These are phyloP conservation scores for Debaryomyces subglobosus DNA, from an alignment of 1,139 yeast genomes.

Conservation along the genomic window DNA sequence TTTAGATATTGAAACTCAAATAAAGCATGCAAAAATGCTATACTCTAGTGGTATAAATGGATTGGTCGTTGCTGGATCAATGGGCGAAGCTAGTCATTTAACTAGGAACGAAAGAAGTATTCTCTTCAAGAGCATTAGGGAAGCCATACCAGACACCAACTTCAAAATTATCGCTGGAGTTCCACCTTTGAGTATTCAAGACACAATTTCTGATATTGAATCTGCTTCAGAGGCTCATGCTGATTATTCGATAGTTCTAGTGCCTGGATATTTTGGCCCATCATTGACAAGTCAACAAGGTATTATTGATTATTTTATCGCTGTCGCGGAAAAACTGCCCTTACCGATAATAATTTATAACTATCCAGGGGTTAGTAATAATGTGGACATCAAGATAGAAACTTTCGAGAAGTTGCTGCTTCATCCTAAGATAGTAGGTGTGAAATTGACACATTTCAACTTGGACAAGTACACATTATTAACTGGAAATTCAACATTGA, in stretches of 20 bases:
- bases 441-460: constrained; percentile 47
- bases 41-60: constrained; percentile 35
- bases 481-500: constrained; percentile 35
- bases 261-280: constrained; percentile 51
- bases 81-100: constrained; percentile 52
- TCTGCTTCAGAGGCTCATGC: constrained; percentile 47
- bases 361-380: constrained; percentile 52
- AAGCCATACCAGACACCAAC: constrained; percentile 32
- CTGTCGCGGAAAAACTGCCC: constrained; percentile 46
- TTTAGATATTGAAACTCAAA: constrained; percentile 36
- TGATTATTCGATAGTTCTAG: constrained; percentile 43
- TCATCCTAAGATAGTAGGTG: constrained; percentile 52
- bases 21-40: constrained; percentile 35
- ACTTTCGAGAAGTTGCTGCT: constrained; percentile 32
- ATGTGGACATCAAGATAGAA: constrained; percentile 31
- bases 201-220: constrained; percentile 39
- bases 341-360: constrained; percentile 52
- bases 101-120: constrained; percentile 42
- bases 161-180: constrained; percentile 48
- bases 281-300: constrained; percentile 40
- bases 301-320: constrained; percentile 43
- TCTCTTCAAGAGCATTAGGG: constrained; percentile 33
- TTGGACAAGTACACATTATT: constrained; percentile 33
- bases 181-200: constrained; percentile 43
- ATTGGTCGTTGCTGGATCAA: constrained; percentile 38